Percentiles rank a stretch among this genome's conserved stretches.
phyloP scores from a whole-genome alignment of 73 alveolate species.

The Paramecium primaurelia region DNA sequence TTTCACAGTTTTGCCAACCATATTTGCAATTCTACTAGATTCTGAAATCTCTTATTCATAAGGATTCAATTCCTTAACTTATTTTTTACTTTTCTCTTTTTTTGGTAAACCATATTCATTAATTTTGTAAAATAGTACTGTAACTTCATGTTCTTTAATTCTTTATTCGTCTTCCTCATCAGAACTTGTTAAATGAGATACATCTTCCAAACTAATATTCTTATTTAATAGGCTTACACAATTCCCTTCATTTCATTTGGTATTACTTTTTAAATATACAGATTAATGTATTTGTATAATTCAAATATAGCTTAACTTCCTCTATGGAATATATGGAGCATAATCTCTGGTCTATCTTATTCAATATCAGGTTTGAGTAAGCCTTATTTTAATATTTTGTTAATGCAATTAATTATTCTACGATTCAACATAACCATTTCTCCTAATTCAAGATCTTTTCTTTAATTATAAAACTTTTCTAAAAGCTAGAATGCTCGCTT shows the following conservation, averaged over 20 bases:
- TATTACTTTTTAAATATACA: background rate
- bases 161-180: slow-evolving; percentile 10
- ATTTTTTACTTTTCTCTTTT: background rate
- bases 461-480: background rate
- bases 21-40: background rate
- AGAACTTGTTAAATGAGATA: slow-evolving; percentile 16
- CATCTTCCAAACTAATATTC: slow-evolving; percentile 21
- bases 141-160: background rate
- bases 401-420: background rate
- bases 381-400: background rate
- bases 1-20: background rate
- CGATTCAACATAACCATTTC: slow-evolving; percentile 26
- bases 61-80: background rate
- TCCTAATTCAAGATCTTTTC: background rate
- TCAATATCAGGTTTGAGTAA: slow-evolving; percentile 34
- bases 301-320: background rate
- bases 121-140: background rate
- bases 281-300: slow-evolving; percentile 11
- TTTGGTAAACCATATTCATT: background rate
- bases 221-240: background rate
- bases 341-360: background rate
- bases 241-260: slow-evolving; percentile 4
- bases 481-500: slow-evolving; percentile 1
- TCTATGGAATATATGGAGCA: background rate
- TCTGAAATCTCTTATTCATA: slow-evolving; percentile 25